Evolutionary conservation across 1,139 yeast genomes (phyloP).

Genomic region (Entelexis sorbosivorans): DNA sequence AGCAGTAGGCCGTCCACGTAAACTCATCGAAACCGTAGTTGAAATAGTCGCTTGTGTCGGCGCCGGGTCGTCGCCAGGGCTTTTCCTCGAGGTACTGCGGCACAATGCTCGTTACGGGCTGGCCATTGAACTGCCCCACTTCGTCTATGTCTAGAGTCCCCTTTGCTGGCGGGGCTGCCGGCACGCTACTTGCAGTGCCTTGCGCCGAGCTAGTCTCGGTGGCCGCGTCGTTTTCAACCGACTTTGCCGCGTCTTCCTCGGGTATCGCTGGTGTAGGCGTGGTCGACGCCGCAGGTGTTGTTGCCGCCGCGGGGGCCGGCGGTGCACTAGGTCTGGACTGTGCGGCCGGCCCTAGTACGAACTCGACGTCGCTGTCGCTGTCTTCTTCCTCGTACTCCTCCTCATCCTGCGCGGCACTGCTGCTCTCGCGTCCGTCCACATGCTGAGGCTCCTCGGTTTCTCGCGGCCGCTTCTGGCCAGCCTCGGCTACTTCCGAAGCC

Average conservation of each 20-base stretch:
- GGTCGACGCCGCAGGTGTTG: constrained; percentile 2
- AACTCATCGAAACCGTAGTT: constrained; percentile 94
- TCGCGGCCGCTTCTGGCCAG: constrained; percentile 9
- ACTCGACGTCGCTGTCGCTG: constrained; percentile 21
- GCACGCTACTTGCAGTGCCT: background rate
- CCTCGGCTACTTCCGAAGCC: constrained; percentile 1
- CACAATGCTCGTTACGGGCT: constrained; percentile 73
- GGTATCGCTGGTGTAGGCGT: constrained; percentile 1
- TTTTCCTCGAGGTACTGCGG: constrained; percentile 77
- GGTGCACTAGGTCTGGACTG: background rate
- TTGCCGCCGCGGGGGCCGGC: background rate
- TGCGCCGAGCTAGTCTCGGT: background rate
- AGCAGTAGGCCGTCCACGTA: constrained; percentile 89
- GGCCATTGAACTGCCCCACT: constrained; percentile 71
- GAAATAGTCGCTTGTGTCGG: constrained; percentile 86
- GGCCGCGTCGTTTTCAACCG: background rate
- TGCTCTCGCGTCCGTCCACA: background rate
- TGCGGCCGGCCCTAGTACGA: constrained; percentile 17
- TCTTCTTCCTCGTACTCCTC: constrained; percentile 12
- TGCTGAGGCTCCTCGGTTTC: constrained; percentile 7
- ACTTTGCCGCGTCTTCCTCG: background rate
- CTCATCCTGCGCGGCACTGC: background rate
- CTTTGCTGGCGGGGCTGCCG: constrained; percentile 5
- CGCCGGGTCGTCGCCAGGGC: constrained; percentile 98
- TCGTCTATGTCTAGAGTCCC: constrained; percentile 52